Conservation (phyloP, 768 basidiomycete genomes). For the Lepiota subincarnata region DNA sequence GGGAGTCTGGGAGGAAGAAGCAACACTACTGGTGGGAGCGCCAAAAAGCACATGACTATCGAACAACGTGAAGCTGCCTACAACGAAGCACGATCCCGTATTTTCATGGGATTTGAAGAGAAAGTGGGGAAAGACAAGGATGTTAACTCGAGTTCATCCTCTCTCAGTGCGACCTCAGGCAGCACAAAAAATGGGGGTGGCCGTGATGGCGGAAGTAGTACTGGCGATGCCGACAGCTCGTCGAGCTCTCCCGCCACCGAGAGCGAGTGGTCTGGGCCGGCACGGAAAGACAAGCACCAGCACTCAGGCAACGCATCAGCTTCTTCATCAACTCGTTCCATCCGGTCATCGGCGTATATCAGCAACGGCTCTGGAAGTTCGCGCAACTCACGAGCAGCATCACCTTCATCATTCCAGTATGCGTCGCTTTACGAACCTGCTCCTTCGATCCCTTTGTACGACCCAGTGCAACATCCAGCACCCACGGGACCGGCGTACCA, state of each 20-base stretch:
- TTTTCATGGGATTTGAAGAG: slow-evolving; percentile 82
- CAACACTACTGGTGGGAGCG: slow-evolving; percentile 54
- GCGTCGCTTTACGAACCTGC: slow-evolving; percentile 68
- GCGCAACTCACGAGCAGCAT: slow-evolving; percentile 69
- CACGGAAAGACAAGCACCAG: slow-evolving; percentile 51
- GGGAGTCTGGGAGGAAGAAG: slow-evolving; percentile 74
- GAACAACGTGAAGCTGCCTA: slow-evolving; percentile 89
- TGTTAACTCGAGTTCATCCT: slow-evolving; percentile 73
- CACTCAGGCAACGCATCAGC: slow-evolving; percentile 40
- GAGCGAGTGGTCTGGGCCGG: slow-evolving; percentile 71
- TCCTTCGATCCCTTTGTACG: slow-evolving; percentile 38
- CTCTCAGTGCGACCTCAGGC: slow-evolving; percentile 65
- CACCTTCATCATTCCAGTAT: slow-evolving; percentile 67
- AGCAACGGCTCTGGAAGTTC: slow-evolving; percentile 56
- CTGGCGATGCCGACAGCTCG: slow-evolving; percentile 64
- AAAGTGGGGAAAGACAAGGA: slow-evolving; percentile 69
- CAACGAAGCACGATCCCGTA: slow-evolving; percentile 78
- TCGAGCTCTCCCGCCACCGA: slow-evolving; percentile 73
- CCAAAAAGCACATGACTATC: slow-evolving; percentile 72
- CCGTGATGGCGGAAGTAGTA: slow-evolving; percentile 40
- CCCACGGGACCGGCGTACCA: slow-evolving; percentile 11
- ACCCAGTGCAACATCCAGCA: slow-evolving; percentile 38
- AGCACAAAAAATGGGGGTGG: slow-evolving; percentile 42
- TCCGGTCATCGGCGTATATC: slow-evolving; percentile 50
- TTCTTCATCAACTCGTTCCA: slow-evolving; percentile 57